A percentile compares a stretch with the other conserved stretches of the same genome.
Evolutionary conservation across 768 basidiomycete species (phyloP).

Genomic region (Russula brevipes): DNA sequence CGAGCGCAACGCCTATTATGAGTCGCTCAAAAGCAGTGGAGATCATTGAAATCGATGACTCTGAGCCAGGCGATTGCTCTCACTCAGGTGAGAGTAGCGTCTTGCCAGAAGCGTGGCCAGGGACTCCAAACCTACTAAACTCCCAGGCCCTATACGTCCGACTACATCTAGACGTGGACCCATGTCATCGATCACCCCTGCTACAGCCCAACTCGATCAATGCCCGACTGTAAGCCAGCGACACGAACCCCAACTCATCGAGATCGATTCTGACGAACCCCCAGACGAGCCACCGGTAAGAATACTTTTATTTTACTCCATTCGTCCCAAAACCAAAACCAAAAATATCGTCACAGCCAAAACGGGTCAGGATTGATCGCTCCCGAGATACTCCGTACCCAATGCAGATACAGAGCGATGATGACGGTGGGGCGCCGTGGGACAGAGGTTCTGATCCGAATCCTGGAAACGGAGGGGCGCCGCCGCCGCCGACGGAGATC

Average conservation of each 20-base stretch:
- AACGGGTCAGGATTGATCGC: background rate
- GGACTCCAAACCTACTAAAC: background rate
- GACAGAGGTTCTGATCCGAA: too few relatives aligned
- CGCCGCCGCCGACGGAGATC: background rate
- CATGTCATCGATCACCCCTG: background rate
- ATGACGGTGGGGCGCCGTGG: too few relatives aligned
- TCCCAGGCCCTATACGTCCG: background rate
- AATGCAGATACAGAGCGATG: too few relatives aligned
- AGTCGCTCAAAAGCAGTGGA: background rate
- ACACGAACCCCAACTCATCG: background rate
- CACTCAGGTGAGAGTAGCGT: background rate
- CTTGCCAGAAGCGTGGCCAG: too few relatives aligned
- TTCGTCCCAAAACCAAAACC: too few relatives aligned
- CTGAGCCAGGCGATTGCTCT: slow-evolving; percentile 4
- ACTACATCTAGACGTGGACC: background rate
- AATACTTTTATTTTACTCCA: background rate
- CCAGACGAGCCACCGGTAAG: background rate
- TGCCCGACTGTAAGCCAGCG: background rate
- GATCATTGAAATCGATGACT: slow-evolving; percentile 7
- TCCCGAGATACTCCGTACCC: background rate
- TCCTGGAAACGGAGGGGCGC: background rate
- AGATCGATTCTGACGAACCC: background rate
- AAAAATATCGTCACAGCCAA: background rate
- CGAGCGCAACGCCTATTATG: background rate
- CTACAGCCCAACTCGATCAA: background rate